Evolutionary conservation across 192 early-diverging fungal species (phyloP).

Genomic region (Linnemannia exigua): DNA sequence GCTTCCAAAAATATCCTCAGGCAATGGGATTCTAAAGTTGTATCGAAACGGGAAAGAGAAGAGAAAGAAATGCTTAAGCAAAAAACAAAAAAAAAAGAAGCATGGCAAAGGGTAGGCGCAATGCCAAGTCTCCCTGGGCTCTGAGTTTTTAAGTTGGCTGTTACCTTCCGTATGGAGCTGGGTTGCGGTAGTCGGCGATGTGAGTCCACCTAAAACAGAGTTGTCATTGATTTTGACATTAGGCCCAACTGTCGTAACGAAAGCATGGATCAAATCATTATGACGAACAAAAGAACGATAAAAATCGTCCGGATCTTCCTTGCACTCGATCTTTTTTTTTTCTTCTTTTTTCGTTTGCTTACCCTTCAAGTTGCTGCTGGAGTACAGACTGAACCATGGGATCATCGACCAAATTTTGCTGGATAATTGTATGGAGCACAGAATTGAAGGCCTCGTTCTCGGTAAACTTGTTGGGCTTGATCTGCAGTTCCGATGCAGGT

Average conservation of each 20-base stretch:
- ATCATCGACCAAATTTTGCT: slow-evolving; percentile 30
- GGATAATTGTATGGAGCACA: slow-evolving; percentile 28
- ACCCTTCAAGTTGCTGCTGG: slow-evolving; percentile 52
- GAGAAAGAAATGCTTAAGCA: not conserved
- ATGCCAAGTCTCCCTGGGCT: too few species aligned
- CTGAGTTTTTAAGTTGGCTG: not conserved
- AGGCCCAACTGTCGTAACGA: too few species aligned
- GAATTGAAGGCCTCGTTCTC: slow-evolving; percentile 47
- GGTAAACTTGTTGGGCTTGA: slow-evolving; percentile 38
- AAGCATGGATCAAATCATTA: slow-evolving; percentile 4
- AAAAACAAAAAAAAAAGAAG: too few species aligned
- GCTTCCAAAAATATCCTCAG: slow-evolving; percentile 76
- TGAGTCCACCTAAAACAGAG: slow-evolving; percentile 56
- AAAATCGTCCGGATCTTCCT: not conserved
- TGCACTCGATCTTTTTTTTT: too few species aligned
- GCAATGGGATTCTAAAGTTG: slow-evolving; percentile 62
- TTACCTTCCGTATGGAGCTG: slow-evolving; percentile 52
- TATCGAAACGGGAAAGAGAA: not conserved
- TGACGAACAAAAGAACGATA: not conserved
- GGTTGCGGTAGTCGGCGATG: slow-evolving; percentile 44
- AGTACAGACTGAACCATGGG: slow-evolving; percentile 33
- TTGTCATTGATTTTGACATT: too few species aligned
- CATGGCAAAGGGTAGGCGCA: too few species aligned
- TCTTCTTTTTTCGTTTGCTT: slow-evolving; percentile 4
- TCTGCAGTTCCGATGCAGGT: not conserved